Evolutionary conservation across 208 protist genomes (phyloP).

Genomic region (Wallacemonas sp.): DNA sequence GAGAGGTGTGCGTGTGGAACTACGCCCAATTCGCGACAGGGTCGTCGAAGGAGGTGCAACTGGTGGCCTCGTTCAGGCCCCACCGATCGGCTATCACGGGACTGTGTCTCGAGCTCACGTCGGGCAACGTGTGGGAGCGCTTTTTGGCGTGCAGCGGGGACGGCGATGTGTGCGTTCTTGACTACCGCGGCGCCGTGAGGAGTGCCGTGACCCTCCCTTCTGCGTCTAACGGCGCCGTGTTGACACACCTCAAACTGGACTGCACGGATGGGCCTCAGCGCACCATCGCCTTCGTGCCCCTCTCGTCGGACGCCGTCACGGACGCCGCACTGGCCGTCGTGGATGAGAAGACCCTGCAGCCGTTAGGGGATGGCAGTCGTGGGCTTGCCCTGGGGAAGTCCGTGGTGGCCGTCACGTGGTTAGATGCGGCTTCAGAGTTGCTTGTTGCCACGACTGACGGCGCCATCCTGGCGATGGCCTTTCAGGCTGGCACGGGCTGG

Average conservation of each 20-base stretch:
- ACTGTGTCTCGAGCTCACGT: conserved; percentile 46
- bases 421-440: background rate
- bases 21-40: conserved; percentile 62
- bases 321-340: background rate
- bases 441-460: conserved; percentile 12
- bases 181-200: conserved; percentile 20
- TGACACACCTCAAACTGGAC: background rate
- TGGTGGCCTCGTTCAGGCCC: conserved; percentile 26
- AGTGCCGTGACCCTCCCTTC: conserved; percentile 1
- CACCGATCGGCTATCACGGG: conserved; percentile 50
- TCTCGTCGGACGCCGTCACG: background rate
- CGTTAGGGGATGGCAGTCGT: background rate
- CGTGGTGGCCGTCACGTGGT: background rate
- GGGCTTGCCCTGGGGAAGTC: background rate
- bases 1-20: conserved; percentile 44
- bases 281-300: background rate
- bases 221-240: background rate
- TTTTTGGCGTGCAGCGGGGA: conserved; percentile 44
- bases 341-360: conserved; percentile 4
- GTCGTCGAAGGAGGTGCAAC: conserved; percentile 21
- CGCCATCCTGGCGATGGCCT: background rate
- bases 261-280: background rate
- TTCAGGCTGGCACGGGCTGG: background rate
- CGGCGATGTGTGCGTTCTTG: conserved; percentile 36
- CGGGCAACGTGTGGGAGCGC: conserved; percentile 49